These are phyloP conservation scores for Penicillium sp. DNA, from an alignment of 2,329 filamentous ascomycete genomes.

Conservation along the genomic window DNA sequence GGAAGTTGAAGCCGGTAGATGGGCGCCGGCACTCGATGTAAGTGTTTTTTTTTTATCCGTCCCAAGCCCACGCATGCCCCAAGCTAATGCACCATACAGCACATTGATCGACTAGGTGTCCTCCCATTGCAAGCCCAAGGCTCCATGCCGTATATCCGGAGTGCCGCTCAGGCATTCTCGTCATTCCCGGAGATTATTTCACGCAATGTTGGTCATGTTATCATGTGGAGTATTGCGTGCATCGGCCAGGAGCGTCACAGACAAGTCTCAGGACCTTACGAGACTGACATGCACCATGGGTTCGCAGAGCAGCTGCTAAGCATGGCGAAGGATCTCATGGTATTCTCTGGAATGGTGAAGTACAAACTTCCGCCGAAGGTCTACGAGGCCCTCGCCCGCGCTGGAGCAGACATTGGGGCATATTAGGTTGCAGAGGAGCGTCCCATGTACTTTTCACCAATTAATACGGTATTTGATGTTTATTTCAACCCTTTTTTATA, in stretches of 20 bases:
- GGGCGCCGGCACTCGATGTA: slow-evolving; percentile 60
- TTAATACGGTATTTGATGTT: background rate
- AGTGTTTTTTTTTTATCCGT: slow-evolving; percentile 35
- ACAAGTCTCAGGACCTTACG: slow-evolving; percentile 66
- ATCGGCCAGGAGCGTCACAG: slow-evolving; percentile 73
- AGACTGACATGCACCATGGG: slow-evolving; percentile 44
- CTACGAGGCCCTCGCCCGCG: slow-evolving; percentile 80
- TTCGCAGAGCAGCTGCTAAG: slow-evolving; percentile 67
- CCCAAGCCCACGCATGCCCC: background rate
- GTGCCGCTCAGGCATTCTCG: slow-evolving; percentile 74
- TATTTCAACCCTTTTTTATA: background rate
- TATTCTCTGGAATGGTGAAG: slow-evolving; percentile 86
- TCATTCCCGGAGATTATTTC: slow-evolving; percentile 73
- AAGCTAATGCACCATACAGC: slow-evolving; percentile 44
- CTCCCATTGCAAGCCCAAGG: slow-evolving; percentile 71
- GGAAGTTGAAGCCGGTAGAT: slow-evolving; percentile 54
- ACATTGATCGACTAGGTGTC: slow-evolving; percentile 68
- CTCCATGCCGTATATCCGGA: slow-evolving; percentile 72
- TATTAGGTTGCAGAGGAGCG: slow-evolving; percentile 24
- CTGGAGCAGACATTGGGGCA: slow-evolving; percentile 60
- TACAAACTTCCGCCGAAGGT: slow-evolving; percentile 83
- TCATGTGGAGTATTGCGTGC: slow-evolving; percentile 89
- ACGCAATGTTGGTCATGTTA: slow-evolving; percentile 80
- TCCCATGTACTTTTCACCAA: background rate
- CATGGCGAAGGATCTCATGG: slow-evolving; percentile 83